Conservation (phyloP, 2,329 filamentous ascomycete genomes). For the Coniochaeta sp. region DNA sequence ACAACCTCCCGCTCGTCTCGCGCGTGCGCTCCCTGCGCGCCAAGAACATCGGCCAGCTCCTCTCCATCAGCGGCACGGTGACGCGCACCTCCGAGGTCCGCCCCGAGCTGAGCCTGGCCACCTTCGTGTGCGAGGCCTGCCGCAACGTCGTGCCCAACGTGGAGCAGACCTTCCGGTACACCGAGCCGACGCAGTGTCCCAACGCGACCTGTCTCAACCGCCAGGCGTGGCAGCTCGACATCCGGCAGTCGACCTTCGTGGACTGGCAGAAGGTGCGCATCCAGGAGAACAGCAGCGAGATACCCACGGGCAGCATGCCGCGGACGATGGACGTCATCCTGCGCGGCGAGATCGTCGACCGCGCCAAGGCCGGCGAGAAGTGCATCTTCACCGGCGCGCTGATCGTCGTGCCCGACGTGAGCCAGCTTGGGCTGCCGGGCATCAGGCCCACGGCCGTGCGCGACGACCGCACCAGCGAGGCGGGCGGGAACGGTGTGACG, state of each 20-base stretch:
- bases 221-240: slow-evolving; percentile 91
- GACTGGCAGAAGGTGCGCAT: slow-evolving; percentile 99
- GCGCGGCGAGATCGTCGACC: slow-evolving; percentile 93
- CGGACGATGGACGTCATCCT: slow-evolving; percentile 96
- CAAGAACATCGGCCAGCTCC: slow-evolving; percentile 80
- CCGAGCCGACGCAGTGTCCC: slow-evolving; percentile 91
- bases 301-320: slow-evolving; percentile 97
- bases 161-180: slow-evolving; percentile 96
- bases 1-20: slow-evolving; percentile 83
- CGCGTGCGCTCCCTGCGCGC: slow-evolving; percentile 81
- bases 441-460: slow-evolving; percentile 74
- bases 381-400: slow-evolving; percentile 95
- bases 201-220: slow-evolving; percentile 84
- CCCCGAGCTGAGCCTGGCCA: slow-evolving; percentile 84
- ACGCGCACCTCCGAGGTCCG: slow-evolving; percentile 95
- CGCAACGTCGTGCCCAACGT: slow-evolving; percentile 79
- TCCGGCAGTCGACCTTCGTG: slow-evolving; percentile 92
- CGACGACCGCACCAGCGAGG: slow-evolving; percentile 76
- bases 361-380: slow-evolving; percentile 94
- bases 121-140: slow-evolving; percentile 86
- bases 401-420: slow-evolving; percentile 95
- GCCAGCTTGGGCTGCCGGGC: slow-evolving; percentile 85
- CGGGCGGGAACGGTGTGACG: slow-evolving; percentile 74
- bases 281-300: slow-evolving; percentile 97
- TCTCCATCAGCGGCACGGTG: slow-evolving; percentile 94